Conservation (phyloP, 805 yeast genomes). For the Barnettozyma californica region DNA sequence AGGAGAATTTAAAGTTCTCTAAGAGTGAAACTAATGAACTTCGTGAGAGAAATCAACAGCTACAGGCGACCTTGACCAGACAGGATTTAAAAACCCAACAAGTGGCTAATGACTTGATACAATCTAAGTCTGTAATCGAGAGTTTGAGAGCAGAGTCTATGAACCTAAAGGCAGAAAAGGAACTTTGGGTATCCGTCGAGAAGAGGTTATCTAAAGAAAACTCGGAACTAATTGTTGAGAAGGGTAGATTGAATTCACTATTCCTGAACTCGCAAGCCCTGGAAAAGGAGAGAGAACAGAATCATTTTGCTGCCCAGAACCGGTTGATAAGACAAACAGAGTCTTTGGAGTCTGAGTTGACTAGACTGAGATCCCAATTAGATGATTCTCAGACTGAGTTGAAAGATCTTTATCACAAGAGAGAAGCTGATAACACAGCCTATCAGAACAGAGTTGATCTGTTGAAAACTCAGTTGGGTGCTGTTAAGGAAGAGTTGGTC, state of each 20-base stretch:
- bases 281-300: constrained; percentile 54
- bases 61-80: constrained; percentile 38
- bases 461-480: constrained; percentile 39
- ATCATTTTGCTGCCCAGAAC: constrained; percentile 43
- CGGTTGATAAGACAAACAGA: constrained; percentile 46
- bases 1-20: constrained; percentile 35
- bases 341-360: constrained; percentile 42
- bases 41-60: constrained; percentile 30
- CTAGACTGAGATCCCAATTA: constrained; percentile 39
- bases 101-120: constrained; percentile 50
- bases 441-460: constrained; percentile 58
- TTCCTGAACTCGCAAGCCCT: constrained; percentile 56
- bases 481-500: constrained; percentile 36
- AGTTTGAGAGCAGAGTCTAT: constrained; percentile 39
- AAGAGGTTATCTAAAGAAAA: constrained; percentile 48
- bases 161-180: constrained; percentile 50
- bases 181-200: constrained; percentile 44
- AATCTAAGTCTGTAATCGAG: constrained; percentile 42
- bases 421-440: constrained; percentile 51
- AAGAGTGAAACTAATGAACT: constrained; percentile 43
- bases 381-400: constrained; percentile 47
- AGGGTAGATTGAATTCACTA: constrained; percentile 48
- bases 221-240: constrained; percentile 50
- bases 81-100: constrained; percentile 46
- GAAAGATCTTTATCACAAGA: constrained; percentile 43